Percentiles rank a stretch among this genome's conserved stretches.
These are phyloP conservation scores for Penicillium goetzii DNA, from an alignment of 495 filamentous ascomycete species.

Conservation along the genomic window DNA sequence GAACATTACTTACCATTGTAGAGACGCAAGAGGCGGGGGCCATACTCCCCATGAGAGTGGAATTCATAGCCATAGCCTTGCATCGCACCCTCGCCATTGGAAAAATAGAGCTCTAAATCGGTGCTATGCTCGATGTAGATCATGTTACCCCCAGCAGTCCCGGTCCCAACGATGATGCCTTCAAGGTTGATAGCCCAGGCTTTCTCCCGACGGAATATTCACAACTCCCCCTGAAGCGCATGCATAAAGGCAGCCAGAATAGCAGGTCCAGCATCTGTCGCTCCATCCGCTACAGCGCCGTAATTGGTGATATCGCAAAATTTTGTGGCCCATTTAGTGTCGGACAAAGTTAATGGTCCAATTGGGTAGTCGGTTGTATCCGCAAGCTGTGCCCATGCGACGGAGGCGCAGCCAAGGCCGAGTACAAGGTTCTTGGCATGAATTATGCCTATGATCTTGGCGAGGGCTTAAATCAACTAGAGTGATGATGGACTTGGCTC, in stretches of 20 bases:
- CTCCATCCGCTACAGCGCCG: slow-evolving; percentile 34
- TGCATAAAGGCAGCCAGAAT: slow-evolving; percentile 43
- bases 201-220: slow-evolving; percentile 29
- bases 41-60: slow-evolving; percentile 24
- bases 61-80: slow-evolving; percentile 50
- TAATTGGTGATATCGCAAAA: slow-evolving; percentile 30
- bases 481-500: background rate
- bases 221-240: slow-evolving; percentile 37
- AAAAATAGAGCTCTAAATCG: slow-evolving; percentile 50
- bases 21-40: slow-evolving; percentile 37
- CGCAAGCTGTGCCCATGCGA: slow-evolving; percentile 16
- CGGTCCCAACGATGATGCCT: slow-evolving; percentile 45
- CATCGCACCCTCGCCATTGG: slow-evolving; percentile 45
- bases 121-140: slow-evolving; percentile 46
- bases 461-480: background rate
- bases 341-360: slow-evolving; percentile 37
- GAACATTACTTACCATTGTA: slow-evolving; percentile 20
- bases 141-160: slow-evolving; percentile 46
- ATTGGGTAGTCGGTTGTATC: slow-evolving; percentile 25
- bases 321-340: slow-evolving; percentile 27
- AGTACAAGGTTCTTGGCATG: slow-evolving; percentile 12
- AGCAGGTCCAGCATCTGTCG: slow-evolving; percentile 46
- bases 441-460: slow-evolving; percentile 11
- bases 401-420: slow-evolving; percentile 14
- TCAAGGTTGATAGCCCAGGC: slow-evolving; percentile 48